A percentile compares a stretch with the other conserved stretches of the same genome.
phyloP scores from a whole-genome alignment of 2,329 filamentous ascomycete species.

The Byssothecium circinans region DNA sequence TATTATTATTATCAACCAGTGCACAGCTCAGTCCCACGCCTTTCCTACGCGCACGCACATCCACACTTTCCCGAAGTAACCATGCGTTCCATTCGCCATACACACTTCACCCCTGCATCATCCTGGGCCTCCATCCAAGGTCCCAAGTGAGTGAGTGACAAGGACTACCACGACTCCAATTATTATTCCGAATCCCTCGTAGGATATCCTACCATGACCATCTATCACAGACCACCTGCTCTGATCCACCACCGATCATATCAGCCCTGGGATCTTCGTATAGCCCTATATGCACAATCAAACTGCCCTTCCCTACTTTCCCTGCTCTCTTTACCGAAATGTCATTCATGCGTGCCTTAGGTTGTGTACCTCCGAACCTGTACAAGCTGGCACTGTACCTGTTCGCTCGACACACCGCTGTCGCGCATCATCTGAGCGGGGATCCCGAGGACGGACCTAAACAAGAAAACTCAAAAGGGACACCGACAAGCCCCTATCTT shows the following conservation, averaged over 20 bases:
- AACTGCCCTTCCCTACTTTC: not conserved
- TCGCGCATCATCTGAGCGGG: too few relatives aligned
- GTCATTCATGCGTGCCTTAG: not conserved
- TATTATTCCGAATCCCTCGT: not conserved
- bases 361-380: constrained; percentile 2
- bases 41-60: not conserved
- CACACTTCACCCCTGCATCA: not conserved
- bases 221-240: constrained; percentile 4
- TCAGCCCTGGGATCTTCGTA: constrained; percentile 7
- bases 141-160: not conserved
- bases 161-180: not conserved
- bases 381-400: too few relatives aligned
- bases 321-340: not conserved
- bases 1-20: not conserved
- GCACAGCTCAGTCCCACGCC: too few relatives aligned
- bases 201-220: not conserved
- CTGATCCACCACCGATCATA: constrained; percentile 9
- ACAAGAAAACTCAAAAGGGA: too few relatives aligned
- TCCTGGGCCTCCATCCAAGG: not conserved
- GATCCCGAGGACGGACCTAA: too few relatives aligned
- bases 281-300: not conserved
- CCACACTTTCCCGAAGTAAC: not conserved
- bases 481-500: not conserved
- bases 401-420: too few relatives aligned
- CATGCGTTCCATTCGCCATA: not conserved